Conservation (phyloP, 495 filamentous ascomycete genomes). For the Podospora fimiseda region DNA sequence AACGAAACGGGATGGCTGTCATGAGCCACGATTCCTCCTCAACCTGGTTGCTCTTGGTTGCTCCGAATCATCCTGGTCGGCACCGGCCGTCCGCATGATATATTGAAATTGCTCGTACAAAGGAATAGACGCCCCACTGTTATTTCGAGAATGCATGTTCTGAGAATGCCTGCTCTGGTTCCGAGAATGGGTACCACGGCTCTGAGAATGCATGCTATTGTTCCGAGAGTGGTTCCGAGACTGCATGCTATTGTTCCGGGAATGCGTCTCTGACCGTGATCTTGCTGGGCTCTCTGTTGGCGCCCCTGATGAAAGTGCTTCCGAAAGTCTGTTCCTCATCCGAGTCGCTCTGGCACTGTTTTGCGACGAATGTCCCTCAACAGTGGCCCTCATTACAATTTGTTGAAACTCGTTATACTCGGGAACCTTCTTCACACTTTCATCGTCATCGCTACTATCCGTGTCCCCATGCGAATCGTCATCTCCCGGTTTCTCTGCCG, state of each 20-base stretch:
- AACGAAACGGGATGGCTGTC: background rate
- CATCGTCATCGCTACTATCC: background rate
- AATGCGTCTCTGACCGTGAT: background rate
- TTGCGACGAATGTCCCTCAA: background rate
- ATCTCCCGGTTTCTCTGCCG: too few species aligned
- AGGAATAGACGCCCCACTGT: too few species aligned
- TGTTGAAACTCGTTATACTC: background rate
- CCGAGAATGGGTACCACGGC: too few species aligned
- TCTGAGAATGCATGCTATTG: too few species aligned
- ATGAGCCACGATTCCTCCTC: background rate
- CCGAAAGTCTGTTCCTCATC: background rate
- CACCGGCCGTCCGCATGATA: background rate
- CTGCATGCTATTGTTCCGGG: too few species aligned
- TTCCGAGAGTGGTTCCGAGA: too few species aligned
- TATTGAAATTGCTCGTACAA: background rate
- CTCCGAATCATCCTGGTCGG: background rate
- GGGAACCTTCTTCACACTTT: background rate
- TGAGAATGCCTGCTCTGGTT: too few species aligned
- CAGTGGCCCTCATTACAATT: background rate
- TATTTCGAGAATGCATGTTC: too few species aligned
- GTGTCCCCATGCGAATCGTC: too few species aligned
- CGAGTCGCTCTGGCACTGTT: background rate
- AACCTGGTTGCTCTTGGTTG: background rate
- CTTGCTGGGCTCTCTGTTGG: background rate
- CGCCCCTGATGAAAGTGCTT: background rate